Percentiles rank a stretch among this genome's conserved stretches.
phyloP scores from a whole-genome alignment of 1,284 basidiomycete genomes.

The Heliocybe sulcata region DNA sequence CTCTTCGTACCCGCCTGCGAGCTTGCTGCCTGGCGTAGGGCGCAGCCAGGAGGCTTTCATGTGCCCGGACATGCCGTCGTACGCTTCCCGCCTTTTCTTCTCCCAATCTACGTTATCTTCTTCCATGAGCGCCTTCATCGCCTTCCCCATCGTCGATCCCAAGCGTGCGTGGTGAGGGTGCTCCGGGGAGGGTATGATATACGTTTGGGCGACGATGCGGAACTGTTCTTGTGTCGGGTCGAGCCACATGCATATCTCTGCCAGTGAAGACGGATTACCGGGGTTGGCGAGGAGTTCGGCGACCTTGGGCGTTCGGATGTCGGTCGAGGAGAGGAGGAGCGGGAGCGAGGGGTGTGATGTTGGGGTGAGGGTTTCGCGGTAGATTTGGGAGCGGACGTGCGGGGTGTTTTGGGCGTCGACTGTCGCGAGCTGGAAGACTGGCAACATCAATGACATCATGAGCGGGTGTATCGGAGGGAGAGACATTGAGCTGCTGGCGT shows the following conservation, averaged over 20 bases:
- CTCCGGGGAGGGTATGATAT: conserved; percentile 33
- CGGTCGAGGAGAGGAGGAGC: conserved; percentile 53
- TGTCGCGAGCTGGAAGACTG: conserved; percentile 58
- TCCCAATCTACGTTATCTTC: conserved; percentile 54
- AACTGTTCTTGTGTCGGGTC: conserved; percentile 49
- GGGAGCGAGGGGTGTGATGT: conserved; percentile 37
- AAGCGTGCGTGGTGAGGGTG: conserved; percentile 21
- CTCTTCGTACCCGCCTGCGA: conserved; percentile 23
- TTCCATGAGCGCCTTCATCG: conserved; percentile 17
- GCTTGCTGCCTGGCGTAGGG: conserved; percentile 44
- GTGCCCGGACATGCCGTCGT: conserved; percentile 41
- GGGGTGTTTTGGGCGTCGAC: conserved; percentile 36
- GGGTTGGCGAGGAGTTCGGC: conserved; percentile 36
- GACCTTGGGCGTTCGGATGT: conserved; percentile 52
- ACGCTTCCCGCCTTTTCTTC: conserved; percentile 40
- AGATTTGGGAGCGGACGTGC: conserved; percentile 52
- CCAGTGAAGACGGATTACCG: conserved; percentile 17
- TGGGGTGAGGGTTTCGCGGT: conserved; percentile 45
- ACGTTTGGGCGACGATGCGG: conserved; percentile 44
- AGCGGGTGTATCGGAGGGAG: no score
- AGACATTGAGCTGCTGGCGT: no score
- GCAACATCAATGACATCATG: no score
- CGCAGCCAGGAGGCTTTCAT: conserved; percentile 63
- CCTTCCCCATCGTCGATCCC: conserved; percentile 11
- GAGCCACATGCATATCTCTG: conserved; percentile 55